Evolutionary conservation across 768 basidiomycete genomes (phyloP).

Genomic region (Trametes villosa): DNA sequence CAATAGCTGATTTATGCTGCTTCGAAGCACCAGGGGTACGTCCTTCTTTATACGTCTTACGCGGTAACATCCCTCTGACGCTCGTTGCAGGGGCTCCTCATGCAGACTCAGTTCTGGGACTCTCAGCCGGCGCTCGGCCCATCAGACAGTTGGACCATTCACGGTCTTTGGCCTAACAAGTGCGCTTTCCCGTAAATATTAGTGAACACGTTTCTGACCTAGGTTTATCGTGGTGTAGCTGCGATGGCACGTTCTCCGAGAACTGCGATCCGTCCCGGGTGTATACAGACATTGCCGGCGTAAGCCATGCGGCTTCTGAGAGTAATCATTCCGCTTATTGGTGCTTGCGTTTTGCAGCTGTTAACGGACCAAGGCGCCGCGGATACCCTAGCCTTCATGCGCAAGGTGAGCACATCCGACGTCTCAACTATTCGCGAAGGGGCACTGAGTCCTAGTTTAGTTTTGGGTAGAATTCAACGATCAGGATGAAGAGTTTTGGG

Average conservation of each 20-base stretch:
- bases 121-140: constrained; percentile 66
- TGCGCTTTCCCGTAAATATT: constrained; percentile 31
- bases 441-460: constrained; percentile 30
- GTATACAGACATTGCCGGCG: constrained; percentile 47
- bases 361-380: constrained; percentile 56
- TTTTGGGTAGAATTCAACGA: constrained; percentile 66
- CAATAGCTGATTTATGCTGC: constrained; percentile 55
- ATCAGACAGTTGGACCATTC: constrained; percentile 70
- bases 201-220: neutral
- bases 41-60: constrained; percentile 2
- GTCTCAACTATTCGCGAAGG: neutral
- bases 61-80: neutral
- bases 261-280: constrained; percentile 45
- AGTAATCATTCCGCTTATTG: neutral
- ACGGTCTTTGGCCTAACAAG: constrained; percentile 72
- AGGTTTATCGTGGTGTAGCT: constrained; percentile 41
- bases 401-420: constrained; percentile 27
- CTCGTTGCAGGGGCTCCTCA: constrained; percentile 52
- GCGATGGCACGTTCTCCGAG: constrained; percentile 47
- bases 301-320: constrained; percentile 25
- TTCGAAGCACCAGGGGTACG: constrained; percentile 62
- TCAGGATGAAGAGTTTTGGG: constrained; percentile 66
- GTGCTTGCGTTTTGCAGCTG: constrained; percentile 50
- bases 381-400: constrained; percentile 62
- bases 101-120: constrained; percentile 78